These are phyloP conservation scores for Alternaria hordeiaustralica DNA, from an alignment of 2,329 filamentous ascomycete species.

Conservation along the genomic window DNA sequence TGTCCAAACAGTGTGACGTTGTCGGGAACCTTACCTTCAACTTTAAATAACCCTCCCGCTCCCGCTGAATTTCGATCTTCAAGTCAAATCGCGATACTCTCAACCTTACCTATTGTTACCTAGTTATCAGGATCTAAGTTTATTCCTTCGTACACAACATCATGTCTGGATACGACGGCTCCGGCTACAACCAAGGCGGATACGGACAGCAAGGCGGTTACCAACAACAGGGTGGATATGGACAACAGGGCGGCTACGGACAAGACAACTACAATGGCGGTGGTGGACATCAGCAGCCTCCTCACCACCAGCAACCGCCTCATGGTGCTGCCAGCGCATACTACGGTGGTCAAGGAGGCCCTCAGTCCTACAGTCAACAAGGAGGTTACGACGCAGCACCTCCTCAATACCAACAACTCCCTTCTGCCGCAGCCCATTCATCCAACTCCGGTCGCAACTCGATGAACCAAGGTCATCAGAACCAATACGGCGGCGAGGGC, in stretches of 20 bases:
- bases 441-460: slow-evolving; percentile 32
- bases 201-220: neutral
- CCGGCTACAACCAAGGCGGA: slow-evolving; percentile 9
- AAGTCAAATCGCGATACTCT: neutral
- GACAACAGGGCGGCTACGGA: slow-evolving; percentile 11
- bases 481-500: slow-evolving; percentile 28
- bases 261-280: slow-evolving; percentile 13
- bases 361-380: slow-evolving; percentile 22
- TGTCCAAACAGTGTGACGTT: neutral
- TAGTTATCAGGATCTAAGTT: neutral
- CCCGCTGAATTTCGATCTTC: neutral
- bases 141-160: neutral
- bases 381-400: slow-evolving; percentile 1
- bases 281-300: slow-evolving; percentile 15
- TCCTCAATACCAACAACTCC: slow-evolving; percentile 26
- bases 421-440: slow-evolving; percentile 27
- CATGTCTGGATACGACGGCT: slow-evolving; percentile 19
- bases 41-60: neutral
- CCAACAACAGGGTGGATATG: slow-evolving; percentile 1
- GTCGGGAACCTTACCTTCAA: neutral
- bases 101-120: neutral
- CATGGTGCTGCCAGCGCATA: slow-evolving; percentile 18
- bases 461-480: slow-evolving; percentile 30
- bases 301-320: slow-evolving; percentile 7
- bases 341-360: slow-evolving; percentile 15